A percentile compares a stretch with the other conserved stretches of the same genome.
phyloP scores from a whole-genome alignment of 257 asterid genomes.

The Solanum rostratum region DNA sequence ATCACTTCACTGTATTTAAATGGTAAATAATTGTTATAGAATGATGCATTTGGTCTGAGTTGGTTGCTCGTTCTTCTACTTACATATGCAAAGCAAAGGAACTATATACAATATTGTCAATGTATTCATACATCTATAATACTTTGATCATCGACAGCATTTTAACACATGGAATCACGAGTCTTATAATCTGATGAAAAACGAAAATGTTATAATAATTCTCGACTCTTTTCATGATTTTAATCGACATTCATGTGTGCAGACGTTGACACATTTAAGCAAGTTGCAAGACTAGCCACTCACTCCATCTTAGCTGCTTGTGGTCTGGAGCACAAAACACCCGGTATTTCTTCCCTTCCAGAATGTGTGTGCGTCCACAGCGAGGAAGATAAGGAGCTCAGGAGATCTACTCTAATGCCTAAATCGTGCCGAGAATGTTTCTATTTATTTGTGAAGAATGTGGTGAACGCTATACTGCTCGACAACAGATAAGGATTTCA shows the following conservation, averaged over 20 bases:
- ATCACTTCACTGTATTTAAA: not conserved
- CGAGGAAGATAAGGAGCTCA: slow-evolving; percentile 11
- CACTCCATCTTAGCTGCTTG: slow-evolving; percentile 60
- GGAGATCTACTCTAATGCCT: slow-evolving; percentile 46
- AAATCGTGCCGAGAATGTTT: slow-evolving; percentile 60
- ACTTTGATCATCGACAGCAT: not conserved
- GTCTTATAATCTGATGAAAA: not conserved
- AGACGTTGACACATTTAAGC: slow-evolving; percentile 44
- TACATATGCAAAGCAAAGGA: not conserved
- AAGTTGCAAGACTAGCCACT: slow-evolving; percentile 61
- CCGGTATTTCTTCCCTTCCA: slow-evolving; percentile 19
- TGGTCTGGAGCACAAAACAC: slow-evolving; percentile 40
- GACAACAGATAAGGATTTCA: slow-evolving; percentile 8
- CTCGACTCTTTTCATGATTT: not conserved
- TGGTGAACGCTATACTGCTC: slow-evolving; percentile 26
- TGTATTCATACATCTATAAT: not conserved
- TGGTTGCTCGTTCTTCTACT: not conserved
- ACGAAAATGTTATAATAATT: not conserved
- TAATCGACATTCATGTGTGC: slow-evolving; percentile 4
- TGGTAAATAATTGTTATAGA: not conserved
- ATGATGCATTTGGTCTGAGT: not conserved
- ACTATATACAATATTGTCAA: not conserved
- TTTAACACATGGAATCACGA: not conserved
- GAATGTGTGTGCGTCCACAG: slow-evolving; percentile 35
- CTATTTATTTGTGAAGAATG: slow-evolving; percentile 46